phyloP scores from a whole-genome alignment of 1,139 yeast species.

The Protomyces gravidus region DNA sequence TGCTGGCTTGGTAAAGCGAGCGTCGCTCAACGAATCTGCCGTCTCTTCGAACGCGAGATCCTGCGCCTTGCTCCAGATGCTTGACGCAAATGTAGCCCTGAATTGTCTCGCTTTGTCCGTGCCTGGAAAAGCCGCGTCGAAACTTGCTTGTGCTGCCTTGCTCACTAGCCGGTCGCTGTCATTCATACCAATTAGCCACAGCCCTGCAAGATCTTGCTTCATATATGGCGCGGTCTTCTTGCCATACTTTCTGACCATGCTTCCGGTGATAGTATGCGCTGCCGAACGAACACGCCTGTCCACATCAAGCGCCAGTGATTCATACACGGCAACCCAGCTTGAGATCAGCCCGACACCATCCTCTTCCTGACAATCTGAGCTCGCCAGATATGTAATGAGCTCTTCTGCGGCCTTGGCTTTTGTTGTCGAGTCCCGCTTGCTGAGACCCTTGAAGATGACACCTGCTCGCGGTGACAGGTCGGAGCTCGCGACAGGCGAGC shows the following conservation, averaged over 20 bases:
- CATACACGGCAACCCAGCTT: conserved; percentile 12
- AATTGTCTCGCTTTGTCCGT: conserved; percentile 7
- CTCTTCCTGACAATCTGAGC: background rate
- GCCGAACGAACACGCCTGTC: conserved; percentile 22
- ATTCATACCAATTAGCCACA: conserved; percentile 13
- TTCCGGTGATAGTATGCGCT: conserved; percentile 14
- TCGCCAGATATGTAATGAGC: conserved; percentile 41
- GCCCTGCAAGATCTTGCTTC: background rate
- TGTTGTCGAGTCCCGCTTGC: conserved; percentile 77
- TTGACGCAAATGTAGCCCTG: background rate
- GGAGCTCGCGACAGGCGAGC: background rate
- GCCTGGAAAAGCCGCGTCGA: conserved; percentile 10
- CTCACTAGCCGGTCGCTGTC: conserved; percentile 25
- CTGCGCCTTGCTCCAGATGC: background rate
- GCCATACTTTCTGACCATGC: background rate
- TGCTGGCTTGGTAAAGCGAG: conserved; percentile 26
- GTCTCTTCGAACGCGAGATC: conserved; percentile 5
- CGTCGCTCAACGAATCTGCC: conserved; percentile 27
- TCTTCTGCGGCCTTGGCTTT: conserved; percentile 74
- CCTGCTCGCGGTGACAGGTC: background rate
- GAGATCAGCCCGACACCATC: background rate
- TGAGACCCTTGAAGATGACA: conserved; percentile 64
- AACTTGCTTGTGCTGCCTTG: conserved; percentile 17
- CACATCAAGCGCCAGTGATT: conserved; percentile 16
- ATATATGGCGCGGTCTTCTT: conserved; percentile 4